Evolutionary conservation across 352 stramenopile species (phyloP), one percentile per base, ranked within the genome.

Genomic region (Achlya hypogyna): DNA sequence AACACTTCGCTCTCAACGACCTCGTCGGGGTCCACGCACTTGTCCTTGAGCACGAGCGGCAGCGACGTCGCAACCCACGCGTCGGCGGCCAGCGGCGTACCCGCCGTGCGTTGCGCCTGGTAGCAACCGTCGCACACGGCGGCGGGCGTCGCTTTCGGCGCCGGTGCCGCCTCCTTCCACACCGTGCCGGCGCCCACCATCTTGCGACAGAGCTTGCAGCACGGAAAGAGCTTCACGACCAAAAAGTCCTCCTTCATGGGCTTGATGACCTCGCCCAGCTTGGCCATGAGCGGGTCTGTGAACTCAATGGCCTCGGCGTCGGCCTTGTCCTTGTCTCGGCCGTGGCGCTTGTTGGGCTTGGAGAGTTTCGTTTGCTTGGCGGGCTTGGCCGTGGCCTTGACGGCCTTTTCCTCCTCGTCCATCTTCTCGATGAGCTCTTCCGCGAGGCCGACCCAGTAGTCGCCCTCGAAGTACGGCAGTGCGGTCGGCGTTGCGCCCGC

Each of bases 191-290:
- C 74, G n/a, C 90, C 58, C 35, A 93, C 75, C 1, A 81, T 82
- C 16, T 69, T 86, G 62, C 91, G 92, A 72, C 87, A 95, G 18
- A 89, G 71, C 10, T 78, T 78, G 45, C 87, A 95, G 65, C 82
- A 88, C 56, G 87, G 87, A n/a, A 89, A 73, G 28, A 95, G 65
- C 70, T 95, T 93, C 25, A 94, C 84, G 42, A 95, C 87, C 20
- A 95, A 54, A 52, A 95, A 95, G 63, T 95, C 87, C 62, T 95
- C 87, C 72, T 94, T 95, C 87, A 95, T 95, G 0, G 85, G 87
- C 69, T 93, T 81, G 32, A 95, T 91, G 56, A 93, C 81, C 69
- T 93, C 84, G 28, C 84, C 86, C 28, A 95, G 81, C 66, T 93
- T 93, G 42, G 80, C 72, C 87, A 95, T 94, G 31, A 95, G 66